A percentile compares a stretch with the other conserved stretches of the same genome.
Conservation (phyloP, 768 basidiomycete genomes). For the Lanmaoa pseudosensibilis region DNA sequence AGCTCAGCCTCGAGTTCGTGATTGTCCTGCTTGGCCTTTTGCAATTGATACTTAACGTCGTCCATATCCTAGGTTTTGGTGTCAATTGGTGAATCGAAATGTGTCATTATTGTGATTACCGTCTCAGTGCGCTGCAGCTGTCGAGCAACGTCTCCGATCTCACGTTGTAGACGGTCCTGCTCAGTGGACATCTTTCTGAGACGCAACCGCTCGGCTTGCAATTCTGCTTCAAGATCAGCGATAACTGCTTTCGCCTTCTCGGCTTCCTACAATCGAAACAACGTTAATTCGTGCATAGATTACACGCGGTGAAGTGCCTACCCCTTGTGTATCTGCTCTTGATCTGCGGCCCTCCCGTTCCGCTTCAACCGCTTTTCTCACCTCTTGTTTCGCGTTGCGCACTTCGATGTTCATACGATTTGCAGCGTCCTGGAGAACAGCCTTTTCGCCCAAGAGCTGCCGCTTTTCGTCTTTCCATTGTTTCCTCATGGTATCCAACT, state of each 20-base stretch:
- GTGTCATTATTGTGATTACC: slow-evolving; percentile 36
- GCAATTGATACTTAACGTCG: slow-evolving; percentile 67
- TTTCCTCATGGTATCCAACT: slow-evolving; percentile 63
- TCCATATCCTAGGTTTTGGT: slow-evolving; percentile 66
- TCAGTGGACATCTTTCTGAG: slow-evolving; percentile 63
- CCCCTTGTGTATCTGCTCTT: slow-evolving; percentile 54
- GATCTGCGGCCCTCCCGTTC: slow-evolving; percentile 50
- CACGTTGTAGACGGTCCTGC: slow-evolving; percentile 59
- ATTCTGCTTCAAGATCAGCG: slow-evolving; percentile 65
- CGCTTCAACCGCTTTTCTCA: slow-evolving; percentile 50
- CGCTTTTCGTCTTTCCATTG: slow-evolving; percentile 71
- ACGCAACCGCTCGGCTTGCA: slow-evolving; percentile 69
- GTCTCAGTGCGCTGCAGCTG: slow-evolving; percentile 72
- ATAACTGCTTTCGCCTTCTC: slow-evolving; percentile 65
- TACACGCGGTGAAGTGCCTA: slow-evolving; percentile 30
- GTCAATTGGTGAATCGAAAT: slow-evolving; percentile 2
- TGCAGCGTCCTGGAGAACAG: slow-evolving; percentile 68
- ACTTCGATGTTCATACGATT: slow-evolving; percentile 65
- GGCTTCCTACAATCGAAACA: slow-evolving; percentile 52
- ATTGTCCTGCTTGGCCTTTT: slow-evolving; percentile 71
- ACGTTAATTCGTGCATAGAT: slow-evolving; percentile 1
- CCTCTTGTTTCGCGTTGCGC: slow-evolving; percentile 57
- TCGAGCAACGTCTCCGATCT: slow-evolving; percentile 60
- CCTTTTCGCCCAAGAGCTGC: slow-evolving; percentile 67
- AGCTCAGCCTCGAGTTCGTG: slow-evolving; percentile 72